Conservation (phyloP, 768 basidiomycete genomes). For the Russula lepida region DNA sequence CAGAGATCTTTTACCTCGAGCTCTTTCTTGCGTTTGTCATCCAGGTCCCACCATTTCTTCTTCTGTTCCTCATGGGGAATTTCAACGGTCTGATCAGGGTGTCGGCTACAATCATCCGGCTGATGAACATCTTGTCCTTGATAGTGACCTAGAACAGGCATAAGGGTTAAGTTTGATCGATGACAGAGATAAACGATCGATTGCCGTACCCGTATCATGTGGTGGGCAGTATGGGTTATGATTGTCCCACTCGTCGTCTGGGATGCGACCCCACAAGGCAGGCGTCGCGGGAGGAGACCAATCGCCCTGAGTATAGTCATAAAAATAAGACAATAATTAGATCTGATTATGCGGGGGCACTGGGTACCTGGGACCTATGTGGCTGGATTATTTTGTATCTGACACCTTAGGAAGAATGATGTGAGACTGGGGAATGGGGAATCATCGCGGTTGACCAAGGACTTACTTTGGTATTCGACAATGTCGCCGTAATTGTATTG, state of each 20-base stretch:
- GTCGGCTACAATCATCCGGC: constrained; percentile 22
- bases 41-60: constrained; percentile 49
- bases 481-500: constrained; percentile 46
- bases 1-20: no score
- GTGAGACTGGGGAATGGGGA: background rate
- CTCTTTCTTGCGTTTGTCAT: constrained; percentile 48
- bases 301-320: constrained; percentile 37
- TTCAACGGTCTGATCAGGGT: constrained; percentile 26
- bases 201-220: constrained; percentile 18
- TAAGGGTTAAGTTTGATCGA: background rate
- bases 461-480: constrained; percentile 42
- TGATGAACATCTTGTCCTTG: constrained; percentile 12
- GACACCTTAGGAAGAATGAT: constrained; percentile 34
- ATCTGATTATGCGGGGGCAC: background rate
- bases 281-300: constrained; percentile 59
- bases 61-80: constrained; percentile 39
- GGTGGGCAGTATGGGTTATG: constrained; percentile 10
- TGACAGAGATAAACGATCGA: background rate
- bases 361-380: constrained; percentile 54
- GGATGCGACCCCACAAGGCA: constrained; percentile 57
- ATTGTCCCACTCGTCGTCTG: constrained; percentile 24
- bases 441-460: background rate
- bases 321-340: background rate
- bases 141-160: background rate
- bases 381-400: constrained; percentile 66